A percentile compares a stretch with the other conserved stretches of the same genome.
Conservation (phyloP, 2,329 filamentous ascomycete genomes). For the Fusarium longipes region DNA sequence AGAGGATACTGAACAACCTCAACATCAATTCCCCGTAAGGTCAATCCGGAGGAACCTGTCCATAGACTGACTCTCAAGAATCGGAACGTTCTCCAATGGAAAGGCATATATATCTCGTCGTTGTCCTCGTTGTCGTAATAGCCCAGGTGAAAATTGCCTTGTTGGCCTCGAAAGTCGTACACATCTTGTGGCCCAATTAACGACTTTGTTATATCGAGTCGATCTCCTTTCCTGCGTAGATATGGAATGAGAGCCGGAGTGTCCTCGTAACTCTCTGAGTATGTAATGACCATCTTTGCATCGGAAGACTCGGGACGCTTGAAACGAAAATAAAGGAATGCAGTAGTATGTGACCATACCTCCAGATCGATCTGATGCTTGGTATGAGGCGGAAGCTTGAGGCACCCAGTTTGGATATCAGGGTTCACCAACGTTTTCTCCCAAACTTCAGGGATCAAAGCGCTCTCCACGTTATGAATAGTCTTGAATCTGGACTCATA, state of each 20-base stretch:
- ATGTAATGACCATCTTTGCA: not conserved
- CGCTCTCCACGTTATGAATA: not conserved
- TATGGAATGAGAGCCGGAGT: not conserved
- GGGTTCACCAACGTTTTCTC: not conserved
- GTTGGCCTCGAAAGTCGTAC: not conserved
- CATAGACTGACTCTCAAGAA: not conserved
- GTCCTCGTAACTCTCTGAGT: not conserved
- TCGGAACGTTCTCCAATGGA: not conserved
- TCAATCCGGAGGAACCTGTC: not conserved
- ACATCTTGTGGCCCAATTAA: not conserved
- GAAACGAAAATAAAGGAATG: not conserved
- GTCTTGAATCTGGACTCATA: not conserved
- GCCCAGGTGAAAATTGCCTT: fast-evolving
- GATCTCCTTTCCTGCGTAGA: not conserved
- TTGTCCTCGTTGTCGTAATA: not conserved
- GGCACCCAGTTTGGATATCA: fast-evolving
- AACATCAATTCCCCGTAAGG: not conserved
- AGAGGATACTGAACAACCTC: not conserved
- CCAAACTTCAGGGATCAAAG: not conserved
- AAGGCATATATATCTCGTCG: not conserved
- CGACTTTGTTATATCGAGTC: not conserved
- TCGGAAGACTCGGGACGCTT: not conserved
- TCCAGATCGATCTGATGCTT: not conserved
- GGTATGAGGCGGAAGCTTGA: not conserved
- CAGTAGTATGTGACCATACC: not conserved